These are phyloP conservation scores for Sporobolomyces roseus DNA, from an alignment of 768 basidiomycete species.

Conservation along the genomic window DNA sequence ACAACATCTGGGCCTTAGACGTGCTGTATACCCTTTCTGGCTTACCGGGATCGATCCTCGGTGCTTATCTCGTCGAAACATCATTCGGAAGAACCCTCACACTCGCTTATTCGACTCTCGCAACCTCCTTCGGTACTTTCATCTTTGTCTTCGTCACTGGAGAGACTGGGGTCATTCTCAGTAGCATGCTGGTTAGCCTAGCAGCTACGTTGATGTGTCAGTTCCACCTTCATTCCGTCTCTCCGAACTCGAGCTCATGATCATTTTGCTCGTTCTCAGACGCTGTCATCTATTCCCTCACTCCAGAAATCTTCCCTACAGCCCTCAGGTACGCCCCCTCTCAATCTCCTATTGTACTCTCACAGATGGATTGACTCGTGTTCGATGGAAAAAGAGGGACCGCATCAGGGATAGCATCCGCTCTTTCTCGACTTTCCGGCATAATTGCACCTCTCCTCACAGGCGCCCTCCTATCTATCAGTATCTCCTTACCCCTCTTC, in stretches of 20 bases:
- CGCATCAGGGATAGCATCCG: constrained; percentile 81
- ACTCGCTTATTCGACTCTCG: constrained; percentile 68
- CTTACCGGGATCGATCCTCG: constrained; percentile 57
- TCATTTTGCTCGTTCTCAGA: constrained; percentile 45
- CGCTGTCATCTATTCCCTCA: constrained; percentile 57
- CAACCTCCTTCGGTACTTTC: constrained; percentile 70
- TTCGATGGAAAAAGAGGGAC: no score
- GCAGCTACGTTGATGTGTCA: constrained; percentile 61
- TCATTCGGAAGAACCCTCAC: constrained; percentile 64
- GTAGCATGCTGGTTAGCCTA: constrained; percentile 68
- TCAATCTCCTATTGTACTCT: constrained; percentile 40
- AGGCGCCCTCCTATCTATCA: constrained; percentile 38
- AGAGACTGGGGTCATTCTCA: constrained; percentile 61
- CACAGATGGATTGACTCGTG: background rate
- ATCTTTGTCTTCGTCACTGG: constrained; percentile 62
- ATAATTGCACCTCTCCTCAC: constrained; percentile 44
- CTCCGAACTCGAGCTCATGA: no score
- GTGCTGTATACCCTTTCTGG: constrained; percentile 29
- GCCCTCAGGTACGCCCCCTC: constrained; percentile 41
- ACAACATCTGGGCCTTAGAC: background rate
- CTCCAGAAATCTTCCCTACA: constrained; percentile 80
- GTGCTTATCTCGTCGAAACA: constrained; percentile 74
- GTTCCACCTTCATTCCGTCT: background rate
- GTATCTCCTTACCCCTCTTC: constrained; percentile 37
- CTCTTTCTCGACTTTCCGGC: constrained; percentile 66